Conservation (phyloP, 345 rosid genomes). For the Syzygium jambos region DNA sequence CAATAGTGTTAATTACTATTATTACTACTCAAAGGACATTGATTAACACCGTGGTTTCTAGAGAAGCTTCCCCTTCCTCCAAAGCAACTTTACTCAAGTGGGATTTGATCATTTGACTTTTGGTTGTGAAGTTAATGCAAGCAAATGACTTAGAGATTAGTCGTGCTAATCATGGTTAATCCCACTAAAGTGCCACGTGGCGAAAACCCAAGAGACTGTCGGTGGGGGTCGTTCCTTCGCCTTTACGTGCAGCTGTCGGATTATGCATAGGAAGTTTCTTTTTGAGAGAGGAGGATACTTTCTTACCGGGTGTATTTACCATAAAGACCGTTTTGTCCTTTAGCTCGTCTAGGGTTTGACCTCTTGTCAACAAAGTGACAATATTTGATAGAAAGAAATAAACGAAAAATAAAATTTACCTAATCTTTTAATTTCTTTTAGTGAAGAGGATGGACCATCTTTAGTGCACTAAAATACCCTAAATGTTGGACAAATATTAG, state of each 20-base stretch:
- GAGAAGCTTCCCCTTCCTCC: not conserved
- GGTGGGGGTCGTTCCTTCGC: not conserved
- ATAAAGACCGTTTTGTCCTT: not conserved
- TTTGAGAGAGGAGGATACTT: too few relatives aligned
- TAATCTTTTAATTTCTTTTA: not conserved
- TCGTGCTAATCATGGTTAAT: not conserved
- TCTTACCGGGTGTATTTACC: not conserved
- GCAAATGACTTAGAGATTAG: not conserved
- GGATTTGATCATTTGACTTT: not conserved
- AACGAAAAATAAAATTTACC: not conserved
- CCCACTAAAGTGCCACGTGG: not conserved
- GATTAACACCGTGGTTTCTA: not conserved
- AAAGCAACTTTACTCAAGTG: not conserved
- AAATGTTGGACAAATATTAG: too few relatives aligned
- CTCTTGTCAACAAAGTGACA: not conserved
- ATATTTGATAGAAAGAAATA: not conserved
- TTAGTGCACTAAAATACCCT: not conserved
- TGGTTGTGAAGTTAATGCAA: not conserved
- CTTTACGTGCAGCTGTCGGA: not conserved
- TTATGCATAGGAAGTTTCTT: not conserved
- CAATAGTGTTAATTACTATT: not conserved
- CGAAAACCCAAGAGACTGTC: not conserved
- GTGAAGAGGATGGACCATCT: not conserved
- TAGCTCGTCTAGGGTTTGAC: not conserved
- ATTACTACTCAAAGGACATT: not conserved